Evolutionary conservation across 768 basidiomycete species (phyloP).

Genomic region (Inosperma sp.): DNA sequence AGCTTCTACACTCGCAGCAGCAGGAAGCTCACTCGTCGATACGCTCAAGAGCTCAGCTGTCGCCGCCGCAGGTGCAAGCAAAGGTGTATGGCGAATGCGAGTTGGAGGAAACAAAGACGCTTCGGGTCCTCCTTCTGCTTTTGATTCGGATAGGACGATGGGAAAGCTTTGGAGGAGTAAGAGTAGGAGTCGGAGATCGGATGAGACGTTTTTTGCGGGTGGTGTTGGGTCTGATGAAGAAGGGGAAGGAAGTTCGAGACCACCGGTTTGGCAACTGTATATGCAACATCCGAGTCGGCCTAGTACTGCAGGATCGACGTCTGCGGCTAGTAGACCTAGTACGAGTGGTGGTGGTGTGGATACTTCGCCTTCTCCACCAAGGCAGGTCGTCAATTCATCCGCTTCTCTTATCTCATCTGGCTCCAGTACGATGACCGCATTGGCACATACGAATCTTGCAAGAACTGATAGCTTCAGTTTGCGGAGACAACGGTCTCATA

Average conservation of each 20-base stretch:
- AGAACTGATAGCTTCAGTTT: too few species aligned
- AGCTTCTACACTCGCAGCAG: not conserved
- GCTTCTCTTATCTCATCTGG: too few species aligned
- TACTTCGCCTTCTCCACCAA: too few species aligned
- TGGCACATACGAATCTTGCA: too few species aligned
- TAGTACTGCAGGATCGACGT: not conserved
- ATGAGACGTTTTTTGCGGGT: too few species aligned
- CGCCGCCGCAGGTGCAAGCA: not conserved
- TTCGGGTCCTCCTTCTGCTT: not conserved
- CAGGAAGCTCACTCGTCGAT: too few species aligned
- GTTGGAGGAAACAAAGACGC: not conserved
- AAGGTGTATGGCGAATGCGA: not conserved
- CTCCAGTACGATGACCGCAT: too few species aligned
- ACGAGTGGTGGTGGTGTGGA: not conserved
- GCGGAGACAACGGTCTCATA: not conserved
- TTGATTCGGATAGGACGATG: not conserved
- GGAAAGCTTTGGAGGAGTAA: too few species aligned
- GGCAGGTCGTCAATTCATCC: constrained; percentile 1
- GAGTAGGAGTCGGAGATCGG: too few species aligned
- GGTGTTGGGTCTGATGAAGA: too few species aligned
- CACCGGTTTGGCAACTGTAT: not conserved
- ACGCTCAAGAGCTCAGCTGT: not conserved
- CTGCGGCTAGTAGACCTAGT: not conserved
- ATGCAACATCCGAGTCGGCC: not conserved
- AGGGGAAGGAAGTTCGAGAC: not conserved